Base-by-base conservation (phyloP, 345 rosid genomes). In the Excoecaria cochinchinensis region DNA sequence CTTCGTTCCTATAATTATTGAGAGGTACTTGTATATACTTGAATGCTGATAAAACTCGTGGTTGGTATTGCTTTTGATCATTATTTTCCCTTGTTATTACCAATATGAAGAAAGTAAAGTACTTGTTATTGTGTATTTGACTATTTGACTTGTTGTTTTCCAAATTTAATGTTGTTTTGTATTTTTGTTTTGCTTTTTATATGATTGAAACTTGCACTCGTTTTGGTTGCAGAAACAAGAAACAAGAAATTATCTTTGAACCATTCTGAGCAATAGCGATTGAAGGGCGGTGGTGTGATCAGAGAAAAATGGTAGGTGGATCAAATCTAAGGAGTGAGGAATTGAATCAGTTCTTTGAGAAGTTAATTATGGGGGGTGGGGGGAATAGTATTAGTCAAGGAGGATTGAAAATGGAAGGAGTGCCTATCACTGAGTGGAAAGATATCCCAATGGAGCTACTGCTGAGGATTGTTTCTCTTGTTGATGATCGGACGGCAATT, bases 391-490 rank as follows among this genome's bases (percentile, higher is more conserved):
- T 63, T 11, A 39, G 58, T 62, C 66, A 8, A 21, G 81, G 74
- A 31, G 70, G 70, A 50, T 57, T 25, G 44, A 70, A 70, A 78
- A 85, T 88, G 89, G 92, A 87, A 63, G 89, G 85, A 39, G 69
- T 72, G 67, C 84, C 51, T 48, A 90, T 90, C 70, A 76, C 84
- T 1, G 92, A 90, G 73, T 95, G 99, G 98, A 90, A 87, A 82
- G 98, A 95, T 57, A 95, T 95, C 50, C 99, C 97, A 8, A 82
- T 88, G 83, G 99, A 95, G 86, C 87, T 95, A 31, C 72, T 95
- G 70, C 74, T 90, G 79, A 79, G 92, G 78, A 88, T 95, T 57
- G 77, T 91, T 70, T 89, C 98, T 0, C 93, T 92, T 48, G 92
- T 88, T 9, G 87, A 86, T 81, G 98, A 92, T 82, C 92, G 90